These are phyloP conservation scores for Protostelium mycophagum DNA, from an alignment of 78 protist genomes.

Conservation along the genomic window DNA sequence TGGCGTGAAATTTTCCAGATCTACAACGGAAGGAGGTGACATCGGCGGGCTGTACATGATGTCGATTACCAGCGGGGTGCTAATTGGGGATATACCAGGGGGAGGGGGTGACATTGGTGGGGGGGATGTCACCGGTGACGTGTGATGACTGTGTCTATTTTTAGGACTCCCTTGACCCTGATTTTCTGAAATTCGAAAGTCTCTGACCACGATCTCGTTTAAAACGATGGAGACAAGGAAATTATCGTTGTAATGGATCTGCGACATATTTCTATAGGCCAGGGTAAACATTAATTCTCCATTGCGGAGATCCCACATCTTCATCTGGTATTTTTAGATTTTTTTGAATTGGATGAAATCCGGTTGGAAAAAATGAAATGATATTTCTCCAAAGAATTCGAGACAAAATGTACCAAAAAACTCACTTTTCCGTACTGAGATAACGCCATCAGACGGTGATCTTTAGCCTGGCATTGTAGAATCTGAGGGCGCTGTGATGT, in stretches of 20 bases:
- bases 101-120: background rate
- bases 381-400: background rate
- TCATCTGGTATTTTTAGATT: no score
- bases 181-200: background rate
- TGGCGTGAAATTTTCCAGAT: background rate
- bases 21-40: no score
- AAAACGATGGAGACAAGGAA: background rate
- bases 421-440: background rate
- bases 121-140: background rate
- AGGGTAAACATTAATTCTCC: background rate
- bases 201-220: background rate
- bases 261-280: background rate
- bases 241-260: background rate
- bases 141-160: background rate
- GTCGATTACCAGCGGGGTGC: background rate
- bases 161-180: background rate
- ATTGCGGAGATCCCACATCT: background rate
- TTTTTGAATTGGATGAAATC: no score
- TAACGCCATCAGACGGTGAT: background rate
- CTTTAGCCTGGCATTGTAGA: background rate
- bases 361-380: no score
- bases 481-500: background rate
- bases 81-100: background rate
- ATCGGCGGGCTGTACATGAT: background rate
- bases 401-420: no score